These are phyloP conservation scores for Microbotryum violaceum DNA, from an alignment of 1,284 basidiomycete genomes.

Conservation along the genomic window DNA sequence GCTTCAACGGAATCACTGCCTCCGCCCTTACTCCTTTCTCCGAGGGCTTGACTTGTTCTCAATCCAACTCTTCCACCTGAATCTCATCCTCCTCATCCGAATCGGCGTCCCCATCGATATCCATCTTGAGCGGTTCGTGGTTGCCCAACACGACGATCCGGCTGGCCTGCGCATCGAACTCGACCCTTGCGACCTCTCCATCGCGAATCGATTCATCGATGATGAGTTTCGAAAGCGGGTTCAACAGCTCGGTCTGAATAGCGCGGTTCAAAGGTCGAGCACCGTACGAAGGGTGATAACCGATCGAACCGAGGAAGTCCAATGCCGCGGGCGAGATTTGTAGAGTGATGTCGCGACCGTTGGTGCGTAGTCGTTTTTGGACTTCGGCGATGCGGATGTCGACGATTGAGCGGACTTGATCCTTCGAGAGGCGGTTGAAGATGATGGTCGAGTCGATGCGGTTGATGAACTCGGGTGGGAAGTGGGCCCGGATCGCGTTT, in stretches of 20 bases:
- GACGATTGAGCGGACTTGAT: conserved; percentile 49
- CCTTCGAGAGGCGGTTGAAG: conserved; percentile 47
- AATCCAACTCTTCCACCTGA: conserved; percentile 24
- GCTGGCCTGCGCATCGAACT: conserved; percentile 78
- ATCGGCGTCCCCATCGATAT: conserved; percentile 50
- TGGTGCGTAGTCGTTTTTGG: conserved; percentile 64
- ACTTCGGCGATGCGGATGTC: conserved; percentile 51
- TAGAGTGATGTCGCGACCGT: conserved; percentile 66
- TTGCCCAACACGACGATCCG: conserved; percentile 74
- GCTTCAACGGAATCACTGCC: too few relatives aligned
- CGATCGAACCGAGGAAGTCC: conserved; percentile 71
- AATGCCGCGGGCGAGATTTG: conserved; percentile 68
- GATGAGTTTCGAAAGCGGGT: conserved; percentile 81
- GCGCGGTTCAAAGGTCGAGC: conserved; percentile 85
- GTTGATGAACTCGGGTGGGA: conserved; percentile 54
- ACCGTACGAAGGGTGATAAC: conserved; percentile 68
- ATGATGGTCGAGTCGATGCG: conserved; percentile 49
- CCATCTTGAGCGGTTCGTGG: conserved; percentile 63
- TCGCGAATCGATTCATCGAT: conserved; percentile 66
- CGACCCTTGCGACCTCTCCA: conserved; percentile 65
- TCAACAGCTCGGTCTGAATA: conserved; percentile 87
- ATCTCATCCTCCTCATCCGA: conserved; percentile 65
- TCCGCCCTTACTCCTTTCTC: too few relatives aligned
- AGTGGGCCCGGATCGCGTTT: conserved; percentile 46
- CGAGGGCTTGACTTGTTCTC: conserved; percentile 11